Evolutionary conservation across 805 yeast genomes (phyloP).

Genomic region (Metschnikowia noctiluminum): DNA sequence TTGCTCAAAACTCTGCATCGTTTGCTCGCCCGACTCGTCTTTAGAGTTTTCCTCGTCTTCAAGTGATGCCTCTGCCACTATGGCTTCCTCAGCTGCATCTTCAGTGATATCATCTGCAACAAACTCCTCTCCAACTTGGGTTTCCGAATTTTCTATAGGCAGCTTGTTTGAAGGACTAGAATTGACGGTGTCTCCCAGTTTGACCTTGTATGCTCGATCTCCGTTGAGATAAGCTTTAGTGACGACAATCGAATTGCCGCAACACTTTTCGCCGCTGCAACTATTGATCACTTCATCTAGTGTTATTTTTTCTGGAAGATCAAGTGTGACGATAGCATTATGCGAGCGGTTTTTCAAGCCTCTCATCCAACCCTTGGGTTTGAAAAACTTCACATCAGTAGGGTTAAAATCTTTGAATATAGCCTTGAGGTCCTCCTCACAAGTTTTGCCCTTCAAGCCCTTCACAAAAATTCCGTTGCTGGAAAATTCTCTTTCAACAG

Average conservation of each 20-base stretch:
- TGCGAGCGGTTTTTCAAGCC: conserved; percentile 34
- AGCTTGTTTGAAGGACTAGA: not conserved
- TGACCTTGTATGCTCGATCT: conserved; percentile 1
- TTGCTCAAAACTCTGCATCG: conserved; percentile 4
- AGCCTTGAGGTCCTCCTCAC: conserved; percentile 44
- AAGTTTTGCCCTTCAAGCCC: conserved; percentile 35
- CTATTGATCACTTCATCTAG: conserved; percentile 41
- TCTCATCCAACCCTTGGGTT: conserved; percentile 28
- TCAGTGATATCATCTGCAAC: not conserved
- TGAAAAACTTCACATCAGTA: conserved; percentile 46
- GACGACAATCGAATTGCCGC: conserved; percentile 5
- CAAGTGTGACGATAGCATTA: conserved; percentile 51
- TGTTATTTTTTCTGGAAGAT: conserved; percentile 33
- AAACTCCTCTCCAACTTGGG: not conserved
- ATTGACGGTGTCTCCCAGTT: not conserved
- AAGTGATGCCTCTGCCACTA: not conserved
- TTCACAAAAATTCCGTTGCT: conserved; percentile 46
- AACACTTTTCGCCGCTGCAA: conserved; percentile 28
- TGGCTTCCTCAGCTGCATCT: not conserved
- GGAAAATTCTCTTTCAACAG: conserved; percentile 25
- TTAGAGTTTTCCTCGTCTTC: not conserved
- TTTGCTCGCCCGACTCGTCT: conserved; percentile 1
- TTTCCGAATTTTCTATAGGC: not conserved
- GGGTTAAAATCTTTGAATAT: conserved; percentile 43
- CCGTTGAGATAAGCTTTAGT: conserved; percentile 8